phyloP scores from a whole-genome alignment of 2,329 filamentous ascomycete genomes.

The Sodiomyces alkalinus region DNA sequence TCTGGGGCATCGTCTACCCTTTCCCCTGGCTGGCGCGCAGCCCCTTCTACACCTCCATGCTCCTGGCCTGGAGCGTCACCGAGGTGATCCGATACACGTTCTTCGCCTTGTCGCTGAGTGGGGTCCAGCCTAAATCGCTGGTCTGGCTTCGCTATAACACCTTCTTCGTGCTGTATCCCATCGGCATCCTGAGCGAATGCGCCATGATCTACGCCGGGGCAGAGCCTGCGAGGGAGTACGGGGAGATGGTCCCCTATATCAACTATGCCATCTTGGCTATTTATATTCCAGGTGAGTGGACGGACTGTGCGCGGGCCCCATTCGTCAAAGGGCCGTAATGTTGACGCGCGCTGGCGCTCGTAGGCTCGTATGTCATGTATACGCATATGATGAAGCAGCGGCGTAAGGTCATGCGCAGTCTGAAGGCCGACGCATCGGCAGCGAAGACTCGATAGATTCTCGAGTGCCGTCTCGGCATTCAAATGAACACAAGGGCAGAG shows the following conservation, averaged over 20 bases:
- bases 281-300: slow-evolving; percentile 62
- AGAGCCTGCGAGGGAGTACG: slow-evolving; percentile 34
- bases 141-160: slow-evolving; percentile 83
- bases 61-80: slow-evolving; percentile 76
- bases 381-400: slow-evolving; percentile 92
- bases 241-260: slow-evolving; percentile 37
- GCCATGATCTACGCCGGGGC: slow-evolving; percentile 61
- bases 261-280: slow-evolving; percentile 52
- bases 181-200: slow-evolving; percentile 83
- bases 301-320: too few species aligned
- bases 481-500: too few species aligned
- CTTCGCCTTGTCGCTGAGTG: slow-evolving; percentile 61
- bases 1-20: slow-evolving; percentile 67
- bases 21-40: slow-evolving; percentile 53
- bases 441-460: slow-evolving; percentile 5
- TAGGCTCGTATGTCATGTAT: slow-evolving; percentile 68
- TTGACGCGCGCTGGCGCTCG: not conserved
- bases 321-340: not conserved
- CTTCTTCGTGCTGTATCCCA: slow-evolving; percentile 82
- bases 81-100: slow-evolving; percentile 90
- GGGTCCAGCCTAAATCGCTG: slow-evolving; percentile 46
- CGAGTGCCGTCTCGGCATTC: too few species aligned
- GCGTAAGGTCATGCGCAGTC: slow-evolving; percentile 57
- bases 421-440: slow-evolving; percentile 25
- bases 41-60: slow-evolving; percentile 58